Evolutionary conservation across 495 filamentous ascomycete species (phyloP).

Genomic region (Pseudevernia furfuracea): DNA sequence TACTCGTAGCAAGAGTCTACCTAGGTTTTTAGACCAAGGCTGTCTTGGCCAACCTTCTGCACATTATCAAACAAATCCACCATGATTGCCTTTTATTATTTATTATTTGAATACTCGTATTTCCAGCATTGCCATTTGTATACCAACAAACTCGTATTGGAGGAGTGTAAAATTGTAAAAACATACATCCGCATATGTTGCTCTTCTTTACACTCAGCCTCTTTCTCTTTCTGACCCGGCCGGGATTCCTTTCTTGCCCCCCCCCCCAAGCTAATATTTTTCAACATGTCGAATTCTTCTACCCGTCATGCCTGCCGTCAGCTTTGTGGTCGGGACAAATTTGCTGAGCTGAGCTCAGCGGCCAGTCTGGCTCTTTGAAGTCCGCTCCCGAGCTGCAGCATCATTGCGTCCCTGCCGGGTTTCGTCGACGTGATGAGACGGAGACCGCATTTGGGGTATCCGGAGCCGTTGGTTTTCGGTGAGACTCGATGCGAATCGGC

Average conservation of each 20-base stretch:
- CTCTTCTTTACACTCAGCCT: background rate
- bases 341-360: slow-evolving; percentile 6
- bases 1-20: background rate
- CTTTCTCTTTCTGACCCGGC: too few species aligned
- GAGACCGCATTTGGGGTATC: slow-evolving; percentile 1
- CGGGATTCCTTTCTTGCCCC: background rate
- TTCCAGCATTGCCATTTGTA: background rate
- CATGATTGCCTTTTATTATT: too few species aligned
- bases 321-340: background rate
- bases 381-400: background rate
- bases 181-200: too few species aligned
- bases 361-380: background rate
- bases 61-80: background rate
- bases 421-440: background rate
- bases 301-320: background rate
- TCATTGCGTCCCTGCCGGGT: background rate
- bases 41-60: background rate
- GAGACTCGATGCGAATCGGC: background rate
- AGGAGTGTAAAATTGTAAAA: too few species aligned
- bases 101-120: background rate
- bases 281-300: background rate
- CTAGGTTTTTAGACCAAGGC: background rate
- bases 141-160: background rate
- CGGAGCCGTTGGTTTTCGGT: slow-evolving; percentile 1
- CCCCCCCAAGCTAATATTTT: too few species aligned